Evolutionary conservation across 345 rosid species (phyloP), one percentile per base, ranked within the genome.

Genomic region (Eucalyptus erythrocorys): DNA sequence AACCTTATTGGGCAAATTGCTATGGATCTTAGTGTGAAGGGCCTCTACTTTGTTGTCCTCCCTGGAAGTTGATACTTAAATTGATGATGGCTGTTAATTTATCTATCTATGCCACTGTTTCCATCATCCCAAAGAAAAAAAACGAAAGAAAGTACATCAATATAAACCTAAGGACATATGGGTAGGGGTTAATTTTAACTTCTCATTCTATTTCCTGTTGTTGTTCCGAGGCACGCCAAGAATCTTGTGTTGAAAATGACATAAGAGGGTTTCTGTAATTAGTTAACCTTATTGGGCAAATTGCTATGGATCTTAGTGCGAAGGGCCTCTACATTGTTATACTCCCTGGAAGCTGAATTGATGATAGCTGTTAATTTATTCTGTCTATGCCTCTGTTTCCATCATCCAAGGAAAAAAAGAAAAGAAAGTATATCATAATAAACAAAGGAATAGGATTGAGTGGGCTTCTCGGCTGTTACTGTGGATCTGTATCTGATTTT

Each of bases 181-280:
- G 99, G 99, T 96, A 87, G 89, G 87, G 49, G 82, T 42, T 86
- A 79, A 80, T 61, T 37, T 51, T 85, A 13, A 37, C 76, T 79
- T 66, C 45, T 48, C 17, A 51, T 50, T 17, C 32, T n/a, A 88
- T 87, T 66, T 53, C 49, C 9, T 45, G 61, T 48, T 37, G 4
- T 87, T n/a, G 45, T 79, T 79, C 30, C 5, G 7, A 49, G 15
- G 64, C 27, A 14, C 4, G 7, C 45, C 13, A 49, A 50, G 87
- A 55, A 76, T 76, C 82, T 37, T 21, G 15, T 40, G 47, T 76
- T 71, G 82, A 76, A 76, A 76, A 37, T 6, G 47, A 76, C 82
- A 37, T 76, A 12, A 21, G 82, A 40, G 8, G 47, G 47, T 76
- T 71, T 37, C 82, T 76, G 82, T 37, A 37, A 37, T 76, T 10